Base-by-base conservation (phyloP, 192 early-diverging fungal species). In the Dissophora globulifera region DNA sequence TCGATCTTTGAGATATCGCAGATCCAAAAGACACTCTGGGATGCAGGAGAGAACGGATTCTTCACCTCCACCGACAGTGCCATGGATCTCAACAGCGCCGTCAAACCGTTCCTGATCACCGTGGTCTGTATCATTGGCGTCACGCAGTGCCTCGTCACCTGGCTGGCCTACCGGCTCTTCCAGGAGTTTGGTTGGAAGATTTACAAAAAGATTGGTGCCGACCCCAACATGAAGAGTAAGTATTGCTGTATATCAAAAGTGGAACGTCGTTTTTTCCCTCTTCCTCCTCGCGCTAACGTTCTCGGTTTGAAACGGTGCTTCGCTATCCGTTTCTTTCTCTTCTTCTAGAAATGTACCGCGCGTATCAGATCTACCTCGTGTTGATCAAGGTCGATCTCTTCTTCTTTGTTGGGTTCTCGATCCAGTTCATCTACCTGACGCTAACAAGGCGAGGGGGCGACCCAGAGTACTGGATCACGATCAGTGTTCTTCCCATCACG, bases 321-420 rank as follows among this genome's bases (percentile, higher is more conserved):
- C n/a, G n/a, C n/a, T n/a, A n/a, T n/a, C n/a, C 23, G 5, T 55
- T 57, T 41, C 33, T 12, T 30, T 53, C 15, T 50, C 38, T 50
- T 25, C 23, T 30, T 53, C 30, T 65, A 87, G 85, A 62, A 27
- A 88, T 87, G 85, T 88, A 86, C 63, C 84, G 87, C 33, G 79
- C 78, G 40, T 94, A 93, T 74, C 92, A 94, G 55, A 85, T 94
- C 58, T 92, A 92, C 67, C 54, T 94, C 67, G 72, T 91, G 27
- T 87, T 56, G 90, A 94, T 94, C 45, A 94, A 94, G 79, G 85
- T 94, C 27, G 90, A 93, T 60, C 79, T 93, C 26, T 92, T 93
- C 69, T 93, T 93, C 53, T 91, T 94, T 68, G 83, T 94, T 40
- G 85, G 89, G 9, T 90, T 91, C 54, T 91, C 90, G 11, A 85